A percentile compares a stretch with the other conserved stretches of the same genome.
These are phyloP conservation scores for Liriodendron chinense DNA, from an alignment of 164 flowering plant genomes.

Conservation along the genomic window DNA sequence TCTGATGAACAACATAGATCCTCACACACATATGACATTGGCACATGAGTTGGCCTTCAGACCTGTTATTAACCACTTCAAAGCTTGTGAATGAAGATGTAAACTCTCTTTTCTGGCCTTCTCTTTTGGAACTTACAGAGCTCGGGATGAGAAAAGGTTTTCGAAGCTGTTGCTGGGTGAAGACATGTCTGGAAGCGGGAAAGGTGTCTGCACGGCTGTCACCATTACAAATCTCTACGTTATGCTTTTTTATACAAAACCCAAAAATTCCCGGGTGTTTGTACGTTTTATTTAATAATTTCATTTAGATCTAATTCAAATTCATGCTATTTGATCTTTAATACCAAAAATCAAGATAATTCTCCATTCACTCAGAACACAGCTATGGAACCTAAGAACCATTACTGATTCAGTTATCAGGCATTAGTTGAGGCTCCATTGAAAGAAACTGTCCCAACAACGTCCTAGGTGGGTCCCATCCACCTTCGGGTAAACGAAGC, in stretches of 20 bases:
- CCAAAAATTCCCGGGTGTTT: neutral
- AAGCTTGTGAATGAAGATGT: neutral
- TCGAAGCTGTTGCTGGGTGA: slow-evolving; percentile 93
- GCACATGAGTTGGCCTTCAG: neutral
- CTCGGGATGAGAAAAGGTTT: slow-evolving; percentile 75
- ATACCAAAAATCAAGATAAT: too few relatives aligned
- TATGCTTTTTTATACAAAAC: slow-evolving; percentile 14
- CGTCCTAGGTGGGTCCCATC: too few relatives aligned
- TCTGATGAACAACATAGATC: too few relatives aligned
- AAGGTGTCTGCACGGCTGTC: slow-evolving; percentile 92
- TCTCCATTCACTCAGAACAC: too few relatives aligned
- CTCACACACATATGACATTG: too few relatives aligned
- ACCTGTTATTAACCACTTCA: neutral
- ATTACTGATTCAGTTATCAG: too few relatives aligned
- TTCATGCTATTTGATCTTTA: too few relatives aligned
- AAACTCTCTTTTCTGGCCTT: neutral
- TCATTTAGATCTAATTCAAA: too few relatives aligned
- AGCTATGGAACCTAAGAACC: too few relatives aligned
- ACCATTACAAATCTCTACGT: slow-evolving; percentile 96
- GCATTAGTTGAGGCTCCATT: too few relatives aligned
- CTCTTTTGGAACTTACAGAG: slow-evolving; percentile 24
- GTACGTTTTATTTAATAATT: neutral
- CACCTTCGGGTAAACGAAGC: too few relatives aligned
- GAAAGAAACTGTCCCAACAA: too few relatives aligned
- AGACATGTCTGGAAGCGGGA: slow-evolving; percentile 98